Evolutionary conservation across 1,284 basidiomycete species (phyloP).

Genomic region (Cutaneotrichosporon curvatum): DNA sequence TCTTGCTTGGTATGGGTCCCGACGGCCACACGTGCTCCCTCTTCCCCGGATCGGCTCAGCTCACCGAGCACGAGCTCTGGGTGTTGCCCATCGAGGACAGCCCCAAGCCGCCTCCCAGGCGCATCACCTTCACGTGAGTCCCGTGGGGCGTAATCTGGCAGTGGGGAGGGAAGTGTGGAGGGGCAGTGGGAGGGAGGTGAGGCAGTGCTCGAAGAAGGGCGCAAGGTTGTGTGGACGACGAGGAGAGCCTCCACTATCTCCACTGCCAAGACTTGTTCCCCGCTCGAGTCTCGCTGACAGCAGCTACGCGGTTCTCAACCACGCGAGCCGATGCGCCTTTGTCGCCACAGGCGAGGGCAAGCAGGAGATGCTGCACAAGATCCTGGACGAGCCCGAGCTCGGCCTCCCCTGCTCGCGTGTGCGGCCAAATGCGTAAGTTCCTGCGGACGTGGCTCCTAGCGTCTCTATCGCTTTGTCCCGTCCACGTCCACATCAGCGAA

Average conservation of each 20-base stretch:
- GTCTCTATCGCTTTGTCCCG: no score
- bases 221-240: no score
- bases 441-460: no score
- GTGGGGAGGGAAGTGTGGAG: not conserved
- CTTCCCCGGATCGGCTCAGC: constrained; percentile 85
- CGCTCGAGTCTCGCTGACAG: not conserved
- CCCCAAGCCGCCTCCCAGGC: constrained; percentile 83
- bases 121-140: constrained; percentile 61
- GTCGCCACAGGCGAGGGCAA: constrained; percentile 80
- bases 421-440: constrained; percentile 54
- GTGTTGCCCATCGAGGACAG: constrained; percentile 88
- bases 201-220: no score
- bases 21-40: constrained; percentile 96
- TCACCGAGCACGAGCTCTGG: constrained; percentile 83
- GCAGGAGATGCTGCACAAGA: constrained; percentile 63
- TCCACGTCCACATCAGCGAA: no score
- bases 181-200: not conserved
- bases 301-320: constrained; percentile 79
- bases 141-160: not conserved
- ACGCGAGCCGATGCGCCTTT: constrained; percentile 78
- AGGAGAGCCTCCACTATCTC: no score
- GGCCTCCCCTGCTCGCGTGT: constrained; percentile 79
- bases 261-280: not conserved
- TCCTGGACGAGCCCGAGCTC: constrained; percentile 74
- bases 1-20: constrained; percentile 86